A percentile compares a stretch with the other conserved stretches of the same genome.
Conservation (phyloP, 441 rosid genomes). For the Dalechampia spathulata region DNA sequence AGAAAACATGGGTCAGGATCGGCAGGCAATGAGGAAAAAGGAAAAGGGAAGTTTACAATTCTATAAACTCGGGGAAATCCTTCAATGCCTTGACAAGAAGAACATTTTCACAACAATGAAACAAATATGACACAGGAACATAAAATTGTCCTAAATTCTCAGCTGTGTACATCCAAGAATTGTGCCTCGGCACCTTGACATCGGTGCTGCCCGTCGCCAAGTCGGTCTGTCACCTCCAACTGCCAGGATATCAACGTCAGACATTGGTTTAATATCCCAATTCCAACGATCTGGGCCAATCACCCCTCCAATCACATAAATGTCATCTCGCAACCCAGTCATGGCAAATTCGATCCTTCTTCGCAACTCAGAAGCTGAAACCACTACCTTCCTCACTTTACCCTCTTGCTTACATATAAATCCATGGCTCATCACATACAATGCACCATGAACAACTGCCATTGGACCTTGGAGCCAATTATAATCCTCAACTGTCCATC, state of each 20-base stretch:
- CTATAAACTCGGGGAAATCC: slow-evolving; percentile 1
- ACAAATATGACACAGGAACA: neutral
- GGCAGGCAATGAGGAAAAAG: slow-evolving; percentile 10
- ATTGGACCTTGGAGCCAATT: slow-evolving; percentile 89
- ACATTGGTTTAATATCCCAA: slow-evolving; percentile 67
- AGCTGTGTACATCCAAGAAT: slow-evolving; percentile 70
- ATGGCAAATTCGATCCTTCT: slow-evolving; percentile 74
- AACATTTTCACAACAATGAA: slow-evolving; percentile 21
- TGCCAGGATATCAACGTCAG: slow-evolving; percentile 54
- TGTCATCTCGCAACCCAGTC: slow-evolving; percentile 62
- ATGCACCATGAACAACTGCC: slow-evolving; percentile 62
- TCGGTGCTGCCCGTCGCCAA: slow-evolving; percentile 69
- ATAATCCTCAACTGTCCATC: slow-evolving; percentile 73
- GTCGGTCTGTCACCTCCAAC: slow-evolving; percentile 58
- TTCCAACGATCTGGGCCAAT: slow-evolving; percentile 80
- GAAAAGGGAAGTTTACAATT: slow-evolving; percentile 17
- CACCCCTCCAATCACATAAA: slow-evolving; percentile 81
- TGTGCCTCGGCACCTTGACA: slow-evolving; percentile 76
- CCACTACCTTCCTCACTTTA: slow-evolving; percentile 42
- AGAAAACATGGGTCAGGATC: slow-evolving; percentile 11
- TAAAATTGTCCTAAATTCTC: slow-evolving; percentile 51
- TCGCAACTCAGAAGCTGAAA: slow-evolving; percentile 72
- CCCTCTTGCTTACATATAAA: slow-evolving; percentile 50
- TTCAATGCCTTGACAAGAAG: slow-evolving; percentile 17
- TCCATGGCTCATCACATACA: slow-evolving; percentile 72